Evolutionary conservation across 345 rosid species (phyloP), one percentile per base, ranked within the genome.

Genomic region (Carallia brachiata): DNA sequence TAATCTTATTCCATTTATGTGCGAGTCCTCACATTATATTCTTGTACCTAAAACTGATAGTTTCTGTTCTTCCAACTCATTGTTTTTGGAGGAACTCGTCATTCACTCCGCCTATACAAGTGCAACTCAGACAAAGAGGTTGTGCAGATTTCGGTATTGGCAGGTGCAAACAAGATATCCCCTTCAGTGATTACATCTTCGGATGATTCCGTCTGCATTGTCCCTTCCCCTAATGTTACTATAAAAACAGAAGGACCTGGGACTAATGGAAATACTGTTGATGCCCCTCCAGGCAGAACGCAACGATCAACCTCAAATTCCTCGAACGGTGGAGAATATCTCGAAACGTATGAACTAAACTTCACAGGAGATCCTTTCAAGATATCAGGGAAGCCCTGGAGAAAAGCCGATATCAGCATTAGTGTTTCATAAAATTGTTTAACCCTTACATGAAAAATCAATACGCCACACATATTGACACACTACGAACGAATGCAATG

Each of bases 281-380:
- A 83, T 63, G 84, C 81, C 36, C 87, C 96, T 59, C 67, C 39
- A 1, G 95, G 96, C 57, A 96, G 91, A 67, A 81, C 63, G 80
- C 98, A 92, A 34, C 74, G 58, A 80, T 92, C 98, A 10, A 92
- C 88, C 82, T 90, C 98, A 18, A 96, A 96, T 77, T 96, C 99
- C 27, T 90, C 91, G 23, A 96, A 96, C 4, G 99, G 98, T 1
- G 98, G 98, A 19, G 85, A 87, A 77, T 92, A 96, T 81, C 95
- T 89, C 62, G 86, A 89, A 67, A 83, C 78, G 74, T 88, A 87
- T 1, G 90, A 80, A 75, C 75, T 82, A 72, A 44, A 44, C 50
- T 44, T 44, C 50, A 96, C 54, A 28, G 82, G 85, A 67, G 84
- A 78, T 36, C 99, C 99, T 80, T 82, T 77, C 0, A 92, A 83